Base-by-base conservation (phyloP, 192 early-diverging fungal species). In the Gorgonomyces haynaldii region DNA sequence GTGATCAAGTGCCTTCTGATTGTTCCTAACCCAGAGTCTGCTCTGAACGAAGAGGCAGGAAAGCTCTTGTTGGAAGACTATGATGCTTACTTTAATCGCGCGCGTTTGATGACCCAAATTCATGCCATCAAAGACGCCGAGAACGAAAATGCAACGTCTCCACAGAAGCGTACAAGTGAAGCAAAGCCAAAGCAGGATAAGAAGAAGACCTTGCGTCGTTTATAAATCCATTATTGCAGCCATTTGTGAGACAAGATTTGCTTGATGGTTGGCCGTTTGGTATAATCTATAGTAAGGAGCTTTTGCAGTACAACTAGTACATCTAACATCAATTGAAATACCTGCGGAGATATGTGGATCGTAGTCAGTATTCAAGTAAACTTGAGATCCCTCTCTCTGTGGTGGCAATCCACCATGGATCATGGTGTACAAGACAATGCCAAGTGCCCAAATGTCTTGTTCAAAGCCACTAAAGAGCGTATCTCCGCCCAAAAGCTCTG, bases 1-100 rank as follows among this genome's bases (percentile, higher is more conserved):
- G 91, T 88, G 1, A 84, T 97, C 50, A 95, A 95, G 58, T 96
- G 91, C 60, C 59, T 97, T 38, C 64, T 97, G 47, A 92, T 95
- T 37, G 84, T 80, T 34, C 93, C 93, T 2, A 97, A 97, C 60
- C 79, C 91, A 26, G 93, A 97, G 52, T 91, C 88, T 0, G 93
- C 93, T 7, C 66, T 97, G 41, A 97, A 97, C 52, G 90, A 92
- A 58, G 90, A 96, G 53, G 93, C 93, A 0, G 93, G 89, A 12
- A 78, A 79, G 45, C 74, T 92, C 31, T 73, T 95, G 24, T 66
- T 95, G 22, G 93, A 95, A 54, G 72, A 76, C 17, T 94, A 93
- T 50, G 81, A 83, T 1, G 78, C 78, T 30, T 97, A 89, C 55
- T 84, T 83, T 0, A 76, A 75, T 28, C 82, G 81, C 39, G 91